Conservation (phyloP, 768 basidiomycete genomes). For the Kondoa subrosea region DNA sequence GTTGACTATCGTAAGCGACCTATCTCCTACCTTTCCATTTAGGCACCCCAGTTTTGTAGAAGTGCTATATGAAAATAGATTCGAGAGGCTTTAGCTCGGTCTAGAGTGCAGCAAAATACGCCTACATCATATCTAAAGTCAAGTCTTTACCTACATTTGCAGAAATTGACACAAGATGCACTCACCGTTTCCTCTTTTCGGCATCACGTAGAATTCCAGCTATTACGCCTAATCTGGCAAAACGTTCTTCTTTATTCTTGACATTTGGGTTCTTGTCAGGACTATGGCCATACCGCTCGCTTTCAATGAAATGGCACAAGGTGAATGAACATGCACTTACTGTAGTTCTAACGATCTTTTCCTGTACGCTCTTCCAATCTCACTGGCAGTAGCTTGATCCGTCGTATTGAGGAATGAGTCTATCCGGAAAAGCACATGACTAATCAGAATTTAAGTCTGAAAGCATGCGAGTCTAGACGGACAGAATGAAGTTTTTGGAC, state of each 20-base stretch:
- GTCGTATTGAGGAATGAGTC: slow-evolving; percentile 75
- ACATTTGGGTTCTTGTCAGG: slow-evolving; percentile 89
- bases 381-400: slow-evolving; percentile 50
- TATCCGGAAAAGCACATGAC: background rate
- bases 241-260: slow-evolving; percentile 52
- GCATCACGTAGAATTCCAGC: slow-evolving; percentile 58
- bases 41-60: slow-evolving; percentile 94
- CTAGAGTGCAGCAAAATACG: background rate
- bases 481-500: slow-evolving; percentile 78
- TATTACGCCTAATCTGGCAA: slow-evolving; percentile 78
- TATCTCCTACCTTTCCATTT: slow-evolving; percentile 59
- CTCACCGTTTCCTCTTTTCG: slow-evolving; percentile 60
- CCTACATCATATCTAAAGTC: slow-evolving; percentile 7
- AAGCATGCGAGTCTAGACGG: background rate
- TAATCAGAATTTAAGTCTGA: background rate
- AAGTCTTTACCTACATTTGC: background rate
- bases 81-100: background rate
- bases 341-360: slow-evolving; percentile 79
- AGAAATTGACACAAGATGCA: slow-evolving; percentile 26
- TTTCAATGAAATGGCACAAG: background rate
- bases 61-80: slow-evolving; percentile 39
- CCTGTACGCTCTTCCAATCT: slow-evolving; percentile 78
- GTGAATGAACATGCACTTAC: slow-evolving; percentile 39
- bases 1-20: background rate
- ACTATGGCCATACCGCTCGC: slow-evolving; percentile 35